Conservation (phyloP, 495 filamentous ascomycete species). For the Apodospora peruviana region DNA sequence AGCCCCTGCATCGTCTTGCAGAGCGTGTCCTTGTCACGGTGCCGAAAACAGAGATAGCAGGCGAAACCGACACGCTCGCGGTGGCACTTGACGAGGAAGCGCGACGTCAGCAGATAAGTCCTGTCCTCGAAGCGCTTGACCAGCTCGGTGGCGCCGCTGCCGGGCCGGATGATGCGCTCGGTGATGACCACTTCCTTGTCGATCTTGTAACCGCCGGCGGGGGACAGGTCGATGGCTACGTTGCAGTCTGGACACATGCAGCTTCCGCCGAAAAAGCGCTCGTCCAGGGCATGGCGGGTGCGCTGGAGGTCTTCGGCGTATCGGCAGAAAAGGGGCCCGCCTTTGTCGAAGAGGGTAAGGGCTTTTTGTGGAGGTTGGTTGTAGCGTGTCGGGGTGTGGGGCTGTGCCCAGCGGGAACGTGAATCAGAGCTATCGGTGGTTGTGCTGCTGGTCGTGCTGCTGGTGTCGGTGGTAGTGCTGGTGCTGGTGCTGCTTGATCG, state of each 20-base stretch:
- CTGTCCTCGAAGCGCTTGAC: constrained; percentile 16
- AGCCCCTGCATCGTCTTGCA: constrained; percentile 19
- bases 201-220: constrained; percentile 6
- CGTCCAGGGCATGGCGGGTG: constrained; percentile 2
- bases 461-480: not conserved
- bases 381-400: not conserved
- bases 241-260: constrained; percentile 23
- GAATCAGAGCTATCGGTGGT: not conserved
- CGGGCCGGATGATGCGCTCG: not conserved
- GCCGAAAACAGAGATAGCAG: constrained; percentile 22
- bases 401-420: too few species aligned
- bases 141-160: not conserved
- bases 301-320: constrained; percentile 22
- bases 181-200: constrained; percentile 22
- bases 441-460: not conserved
- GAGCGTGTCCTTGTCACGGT: constrained; percentile 25
- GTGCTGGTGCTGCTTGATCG: constrained; percentile 1
- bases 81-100: constrained; percentile 33
- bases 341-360: not conserved
- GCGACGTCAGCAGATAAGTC: constrained; percentile 21
- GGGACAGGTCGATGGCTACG: constrained; percentile 1
- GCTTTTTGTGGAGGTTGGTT: constrained; percentile 2
- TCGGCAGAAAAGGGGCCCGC: constrained; percentile 23
- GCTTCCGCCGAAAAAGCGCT: not conserved
- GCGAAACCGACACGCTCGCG: constrained; percentile 23